These are phyloP conservation scores for Tuber magnatum DNA, from an alignment of 495 filamentous ascomycete species.

Conservation along the genomic window DNA sequence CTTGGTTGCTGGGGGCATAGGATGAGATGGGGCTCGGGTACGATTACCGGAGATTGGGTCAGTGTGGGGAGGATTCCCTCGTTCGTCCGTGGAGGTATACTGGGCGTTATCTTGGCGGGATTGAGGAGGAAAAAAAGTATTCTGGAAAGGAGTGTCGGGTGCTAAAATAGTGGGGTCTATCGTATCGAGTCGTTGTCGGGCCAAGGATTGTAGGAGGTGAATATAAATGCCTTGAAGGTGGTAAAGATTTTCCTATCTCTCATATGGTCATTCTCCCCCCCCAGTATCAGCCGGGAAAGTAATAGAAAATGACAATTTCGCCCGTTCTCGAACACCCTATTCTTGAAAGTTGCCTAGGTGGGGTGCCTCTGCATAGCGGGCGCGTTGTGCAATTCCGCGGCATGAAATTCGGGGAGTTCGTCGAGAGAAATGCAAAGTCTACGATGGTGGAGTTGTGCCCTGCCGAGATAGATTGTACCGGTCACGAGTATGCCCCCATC, in stretches of 20 bases:
- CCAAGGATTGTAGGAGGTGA: not conserved
- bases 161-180: not conserved
- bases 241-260: not conserved
- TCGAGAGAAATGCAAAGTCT: not conserved
- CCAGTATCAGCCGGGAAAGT: not conserved
- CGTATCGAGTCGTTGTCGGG: not conserved
- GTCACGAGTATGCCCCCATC: not conserved
- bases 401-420: not conserved
- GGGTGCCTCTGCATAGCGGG: not conserved
- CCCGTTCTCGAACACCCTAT: not conserved
- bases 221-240: not conserved
- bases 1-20: not conserved
- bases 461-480: not conserved
- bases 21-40: not conserved
- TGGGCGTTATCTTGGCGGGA: not conserved
- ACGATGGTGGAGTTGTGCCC: not conserved
- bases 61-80: not conserved
- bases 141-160: too few relatives aligned
- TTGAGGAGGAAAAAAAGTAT: not conserved
- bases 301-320: not conserved
- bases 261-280: not conserved
- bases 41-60: not conserved
- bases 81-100: not conserved
- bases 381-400: not conserved
- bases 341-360: not conserved